Evolutionary conservation across 306 rosid genomes (phyloP).

Genomic region (Hippophae gyantsensis): DNA sequence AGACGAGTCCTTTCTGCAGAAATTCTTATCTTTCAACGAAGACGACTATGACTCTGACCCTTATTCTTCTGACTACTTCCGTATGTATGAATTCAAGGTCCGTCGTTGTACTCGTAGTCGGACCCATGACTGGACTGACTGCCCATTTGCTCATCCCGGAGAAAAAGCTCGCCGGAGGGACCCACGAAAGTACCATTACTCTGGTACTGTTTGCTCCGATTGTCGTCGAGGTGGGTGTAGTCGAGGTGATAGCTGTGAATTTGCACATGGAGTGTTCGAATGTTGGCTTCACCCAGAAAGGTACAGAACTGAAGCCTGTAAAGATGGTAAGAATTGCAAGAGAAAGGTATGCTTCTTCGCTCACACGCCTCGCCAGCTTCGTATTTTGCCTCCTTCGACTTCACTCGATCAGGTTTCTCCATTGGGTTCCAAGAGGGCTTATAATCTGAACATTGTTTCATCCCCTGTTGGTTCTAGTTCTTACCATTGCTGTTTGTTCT

Average conservation of each 20-base stretch:
- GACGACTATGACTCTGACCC: conserved; percentile 41
- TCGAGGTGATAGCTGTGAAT: conserved; percentile 71
- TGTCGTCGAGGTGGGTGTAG: conserved; percentile 61
- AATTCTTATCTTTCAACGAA: conserved; percentile 50
- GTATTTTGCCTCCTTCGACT: conserved; percentile 39
- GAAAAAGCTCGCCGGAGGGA: conserved; percentile 89
- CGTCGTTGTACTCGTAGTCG: conserved; percentile 79
- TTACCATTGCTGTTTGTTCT: conserved; percentile 36
- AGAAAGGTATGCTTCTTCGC: conserved; percentile 89
- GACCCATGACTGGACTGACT: conserved; percentile 97
- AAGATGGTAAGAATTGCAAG: conserved; percentile 79
- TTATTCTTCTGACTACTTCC: conserved; percentile 64
- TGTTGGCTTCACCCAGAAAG: conserved; percentile 89
- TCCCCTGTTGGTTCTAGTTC: conserved; percentile 15
- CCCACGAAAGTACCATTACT: conserved; percentile 58
- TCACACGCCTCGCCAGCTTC: conserved; percentile 62
- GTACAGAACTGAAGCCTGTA: conserved; percentile 88
- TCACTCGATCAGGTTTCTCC: conserved; percentile 24
- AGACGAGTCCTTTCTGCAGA: conserved; percentile 45
- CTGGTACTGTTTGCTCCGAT: conserved; percentile 63
- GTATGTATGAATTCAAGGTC: conserved; percentile 88
- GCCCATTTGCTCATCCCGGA: conserved; percentile 80
- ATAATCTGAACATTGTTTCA: conserved; percentile 23
- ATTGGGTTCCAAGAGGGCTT: conserved; percentile 18
- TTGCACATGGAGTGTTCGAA: conserved; percentile 83